Evolutionary conservation across 805 yeast species (phyloP).

Genomic region (Candida mattraensis): DNA sequence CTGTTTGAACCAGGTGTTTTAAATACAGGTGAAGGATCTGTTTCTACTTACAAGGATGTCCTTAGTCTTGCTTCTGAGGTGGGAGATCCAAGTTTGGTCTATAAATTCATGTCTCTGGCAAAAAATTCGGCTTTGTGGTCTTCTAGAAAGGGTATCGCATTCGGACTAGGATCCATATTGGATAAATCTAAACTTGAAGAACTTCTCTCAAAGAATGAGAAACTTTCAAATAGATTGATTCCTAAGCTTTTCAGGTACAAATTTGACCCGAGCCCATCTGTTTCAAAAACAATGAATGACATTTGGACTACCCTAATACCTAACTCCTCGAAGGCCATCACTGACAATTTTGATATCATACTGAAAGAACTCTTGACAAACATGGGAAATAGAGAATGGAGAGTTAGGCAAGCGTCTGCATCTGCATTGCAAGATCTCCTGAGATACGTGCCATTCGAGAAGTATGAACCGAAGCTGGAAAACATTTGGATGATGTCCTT

Average conservation of each 20-base stretch:
- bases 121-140: slow-evolving; percentile 88
- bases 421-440: slow-evolving; percentile 69
- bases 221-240: slow-evolving; percentile 59
- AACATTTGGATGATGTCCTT: slow-evolving; percentile 87
- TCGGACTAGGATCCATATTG: slow-evolving; percentile 83
- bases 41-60: slow-evolving; percentile 89
- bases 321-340: slow-evolving; percentile 53
- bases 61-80: slow-evolving; percentile 87
- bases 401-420: slow-evolving; percentile 86
- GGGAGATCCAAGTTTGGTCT: slow-evolving; percentile 92
- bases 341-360: slow-evolving; percentile 55
- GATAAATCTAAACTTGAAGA: slow-evolving; percentile 74
- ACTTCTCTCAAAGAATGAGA: slow-evolving; percentile 52
- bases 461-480: slow-evolving; percentile 52
- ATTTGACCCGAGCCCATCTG: slow-evolving; percentile 78
- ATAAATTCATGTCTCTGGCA: slow-evolving; percentile 91
- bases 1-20: slow-evolving; percentile 81
- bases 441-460: slow-evolving; percentile 55
- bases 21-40: slow-evolving; percentile 79
- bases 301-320: slow-evolving; percentile 77
- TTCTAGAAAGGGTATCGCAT: slow-evolving; percentile 90
- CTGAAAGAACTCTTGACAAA: slow-evolving; percentile 61
- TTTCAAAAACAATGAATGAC: slow-evolving; percentile 79
- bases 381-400: slow-evolving; percentile 87
- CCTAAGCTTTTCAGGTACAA: slow-evolving; percentile 83